Evolutionary conservation across 2,329 filamentous ascomycete genomes (phyloP).

Genomic region (Knufia petricola): DNA sequence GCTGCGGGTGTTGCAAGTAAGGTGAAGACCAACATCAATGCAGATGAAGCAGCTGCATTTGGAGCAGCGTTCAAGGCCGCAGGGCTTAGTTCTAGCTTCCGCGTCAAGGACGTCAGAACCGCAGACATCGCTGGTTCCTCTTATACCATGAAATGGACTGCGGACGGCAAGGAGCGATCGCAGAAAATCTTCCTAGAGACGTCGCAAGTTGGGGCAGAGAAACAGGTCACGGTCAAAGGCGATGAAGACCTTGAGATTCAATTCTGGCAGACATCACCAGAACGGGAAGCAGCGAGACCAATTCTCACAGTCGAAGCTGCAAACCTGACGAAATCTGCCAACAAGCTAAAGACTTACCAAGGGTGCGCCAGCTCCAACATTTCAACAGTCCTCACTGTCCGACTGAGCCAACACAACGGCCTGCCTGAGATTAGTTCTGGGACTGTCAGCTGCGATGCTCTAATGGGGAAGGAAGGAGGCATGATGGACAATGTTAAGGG

Average conservation of each 20-base stretch:
- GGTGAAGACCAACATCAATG: conserved; percentile 87
- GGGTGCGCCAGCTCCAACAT: conserved; percentile 69
- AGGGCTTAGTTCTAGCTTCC: conserved; percentile 85
- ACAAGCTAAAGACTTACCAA: conserved; percentile 66
- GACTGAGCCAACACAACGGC: conserved; percentile 62
- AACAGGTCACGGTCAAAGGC: conserved; percentile 77
- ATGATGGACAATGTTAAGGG: conserved; percentile 94
- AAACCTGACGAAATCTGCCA: conserved; percentile 78
- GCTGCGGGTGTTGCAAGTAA: conserved; percentile 63
- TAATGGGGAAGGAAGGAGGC: conserved; percentile 63
- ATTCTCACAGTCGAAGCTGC: conserved; percentile 61
- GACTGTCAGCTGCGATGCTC: conserved; percentile 76
- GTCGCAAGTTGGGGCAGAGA: conserved; percentile 66
- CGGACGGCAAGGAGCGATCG: conserved; percentile 60
- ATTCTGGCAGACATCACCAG: conserved; percentile 63
- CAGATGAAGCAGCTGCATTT: conserved; percentile 92
- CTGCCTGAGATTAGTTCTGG: conserved; percentile 69
- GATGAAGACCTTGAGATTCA: conserved; percentile 69
- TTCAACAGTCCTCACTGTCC: conserved; percentile 67
- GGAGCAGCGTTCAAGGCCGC: conserved; percentile 92
- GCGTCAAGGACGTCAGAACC: conserved; percentile 89
- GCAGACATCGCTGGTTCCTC: conserved; percentile 67
- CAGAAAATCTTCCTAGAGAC: conserved; percentile 75
- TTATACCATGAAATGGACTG: conserved; percentile 64
- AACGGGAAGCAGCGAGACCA: conserved; percentile 44